Percentiles rank a stretch among this genome's conserved stretches.
Conservation (phyloP, 805 yeast genomes). For the Zygotorulaspora sp. region DNA sequence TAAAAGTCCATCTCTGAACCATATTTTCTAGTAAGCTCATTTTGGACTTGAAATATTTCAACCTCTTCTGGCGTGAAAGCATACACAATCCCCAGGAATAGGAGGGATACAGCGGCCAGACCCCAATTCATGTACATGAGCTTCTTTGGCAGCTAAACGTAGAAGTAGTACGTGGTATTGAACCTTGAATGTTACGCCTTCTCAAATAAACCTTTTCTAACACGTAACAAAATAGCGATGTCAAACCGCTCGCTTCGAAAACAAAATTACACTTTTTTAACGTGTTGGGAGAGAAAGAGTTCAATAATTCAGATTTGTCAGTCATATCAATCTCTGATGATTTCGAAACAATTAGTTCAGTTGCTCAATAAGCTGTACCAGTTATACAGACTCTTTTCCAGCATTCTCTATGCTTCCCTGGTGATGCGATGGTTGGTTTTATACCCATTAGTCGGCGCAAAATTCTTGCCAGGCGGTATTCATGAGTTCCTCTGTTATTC, state of each 20-base stretch:
- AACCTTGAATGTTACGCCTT: no score
- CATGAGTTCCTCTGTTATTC: constrained; percentile 51
- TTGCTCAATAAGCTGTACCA: constrained; percentile 25
- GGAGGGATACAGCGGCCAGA: no score
- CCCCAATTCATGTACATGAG: no score
- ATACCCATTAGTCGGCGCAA: constrained; percentile 59
- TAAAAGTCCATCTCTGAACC: constrained; percentile 63
- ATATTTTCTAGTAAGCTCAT: constrained; percentile 56
- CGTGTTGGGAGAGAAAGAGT: no score
- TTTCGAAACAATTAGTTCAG: not conserved
- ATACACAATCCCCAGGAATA: constrained; percentile 28
- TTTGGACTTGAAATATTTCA: constrained; percentile 72
- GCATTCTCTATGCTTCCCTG: constrained; percentile 27
- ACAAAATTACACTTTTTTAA: no score
- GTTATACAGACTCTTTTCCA: constrained; percentile 26
- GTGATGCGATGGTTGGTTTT: constrained; percentile 47
- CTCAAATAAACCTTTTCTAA: not conserved
- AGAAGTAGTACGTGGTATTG: no score
- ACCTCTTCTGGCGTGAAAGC: constrained; percentile 65
- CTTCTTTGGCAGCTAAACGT: no score
- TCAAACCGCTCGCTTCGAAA: no score
- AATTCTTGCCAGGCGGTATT: constrained; percentile 65
- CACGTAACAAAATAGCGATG: not conserved
- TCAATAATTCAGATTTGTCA: no score
- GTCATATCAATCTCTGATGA: not conserved